phyloP scores from a whole-genome alignment of 306 rosid genomes.

The Quercus gilva region DNA sequence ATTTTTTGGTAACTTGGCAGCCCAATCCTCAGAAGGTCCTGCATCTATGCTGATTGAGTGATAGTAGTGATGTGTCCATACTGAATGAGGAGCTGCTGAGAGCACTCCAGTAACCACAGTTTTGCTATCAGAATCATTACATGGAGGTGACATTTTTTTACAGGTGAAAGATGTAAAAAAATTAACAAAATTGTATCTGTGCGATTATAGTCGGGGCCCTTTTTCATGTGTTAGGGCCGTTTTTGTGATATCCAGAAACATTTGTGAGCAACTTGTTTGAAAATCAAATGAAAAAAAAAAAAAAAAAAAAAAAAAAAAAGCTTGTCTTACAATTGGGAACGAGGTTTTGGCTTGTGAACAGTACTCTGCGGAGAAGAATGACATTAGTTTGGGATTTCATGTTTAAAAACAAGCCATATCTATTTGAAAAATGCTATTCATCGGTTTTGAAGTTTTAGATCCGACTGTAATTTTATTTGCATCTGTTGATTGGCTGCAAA shows the following conservation, averaged over 20 bases:
- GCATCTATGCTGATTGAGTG: background rate
- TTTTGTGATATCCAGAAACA: conserved; percentile 13
- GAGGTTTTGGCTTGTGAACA: background rate
- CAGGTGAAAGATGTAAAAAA: conserved; percentile 7
- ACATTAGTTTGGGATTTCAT: background rate
- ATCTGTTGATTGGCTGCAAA: no score
- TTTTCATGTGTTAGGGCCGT: conserved; percentile 14
- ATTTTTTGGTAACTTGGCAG: background rate
- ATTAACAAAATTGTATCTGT: conserved; percentile 14
- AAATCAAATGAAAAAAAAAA: background rate
- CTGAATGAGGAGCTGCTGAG: background rate
- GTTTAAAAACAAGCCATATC: background rate
- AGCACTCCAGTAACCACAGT: conserved; percentile 17
- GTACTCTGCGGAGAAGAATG: conserved; percentile 1
- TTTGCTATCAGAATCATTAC: conserved; percentile 23
- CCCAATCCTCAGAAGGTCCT: background rate
- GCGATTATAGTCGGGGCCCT: conserved; percentile 22
- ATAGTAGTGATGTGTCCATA: background rate
- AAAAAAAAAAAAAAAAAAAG: background rate
- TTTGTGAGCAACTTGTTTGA: background rate
- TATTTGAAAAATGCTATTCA: background rate
- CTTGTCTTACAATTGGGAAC: background rate
- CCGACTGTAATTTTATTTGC: background rate
- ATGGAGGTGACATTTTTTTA: background rate
- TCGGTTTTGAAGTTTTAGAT: background rate